Percentiles rank a stretch among this genome's conserved stretches.
Conservation (phyloP, 352 stramenopile genomes). For the Phytopythium sindhum region DNA sequence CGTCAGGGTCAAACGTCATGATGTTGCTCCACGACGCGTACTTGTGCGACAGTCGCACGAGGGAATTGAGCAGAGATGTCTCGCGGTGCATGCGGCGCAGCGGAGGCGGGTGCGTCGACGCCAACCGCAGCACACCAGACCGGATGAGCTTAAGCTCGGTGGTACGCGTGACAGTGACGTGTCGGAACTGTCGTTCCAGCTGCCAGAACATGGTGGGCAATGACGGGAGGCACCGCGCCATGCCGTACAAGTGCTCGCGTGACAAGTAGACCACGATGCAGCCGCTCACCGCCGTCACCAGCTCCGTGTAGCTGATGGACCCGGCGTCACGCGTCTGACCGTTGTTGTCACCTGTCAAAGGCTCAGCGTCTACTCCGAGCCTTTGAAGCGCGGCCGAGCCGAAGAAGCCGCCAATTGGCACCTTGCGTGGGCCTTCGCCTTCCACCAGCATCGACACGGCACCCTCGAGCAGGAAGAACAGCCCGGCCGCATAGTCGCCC, state of each 20-base stretch:
- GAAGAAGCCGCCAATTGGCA: conserved; percentile 47
- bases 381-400: conserved; percentile 33
- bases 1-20: conserved; percentile 48
- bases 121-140: conserved; percentile 12
- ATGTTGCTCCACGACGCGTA: conserved; percentile 26
- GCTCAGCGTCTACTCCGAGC: neutral
- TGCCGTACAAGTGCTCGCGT: conserved; percentile 38
- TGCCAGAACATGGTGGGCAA: conserved; percentile 23
- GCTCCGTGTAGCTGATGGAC: conserved; percentile 30
- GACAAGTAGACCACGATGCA: conserved; percentile 53
- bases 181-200: conserved; percentile 28
- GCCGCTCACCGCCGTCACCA: conserved; percentile 42
- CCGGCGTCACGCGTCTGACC: neutral
- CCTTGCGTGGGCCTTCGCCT: conserved; percentile 19
- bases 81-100: conserved; percentile 4
- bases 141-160: conserved; percentile 27
- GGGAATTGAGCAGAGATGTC: conserved; percentile 9
- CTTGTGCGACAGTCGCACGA: conserved; percentile 18
- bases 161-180: conserved; percentile 23
- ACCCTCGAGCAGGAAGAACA: conserved; percentile 56
- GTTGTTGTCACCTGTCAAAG: neutral
- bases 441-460: conserved; percentile 27
- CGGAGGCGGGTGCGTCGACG: neutral
- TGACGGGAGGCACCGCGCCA: conserved; percentile 27
- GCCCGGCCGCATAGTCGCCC: conserved; percentile 39